phyloP scores from a whole-genome alignment of 1,139 yeast species.

The Taphrina wiesneri region DNA sequence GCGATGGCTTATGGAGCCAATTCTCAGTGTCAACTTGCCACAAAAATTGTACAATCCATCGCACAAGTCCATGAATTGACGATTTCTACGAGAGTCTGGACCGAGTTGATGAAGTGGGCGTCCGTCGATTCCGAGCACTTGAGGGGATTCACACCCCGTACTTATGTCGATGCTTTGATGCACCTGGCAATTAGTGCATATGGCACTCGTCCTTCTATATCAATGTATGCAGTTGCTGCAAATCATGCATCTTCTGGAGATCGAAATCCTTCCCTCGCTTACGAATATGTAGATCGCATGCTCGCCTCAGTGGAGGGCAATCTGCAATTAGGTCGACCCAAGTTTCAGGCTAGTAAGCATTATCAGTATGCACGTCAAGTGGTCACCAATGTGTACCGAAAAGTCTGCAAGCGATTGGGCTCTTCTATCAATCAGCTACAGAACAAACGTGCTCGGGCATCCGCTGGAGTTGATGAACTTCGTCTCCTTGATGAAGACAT shows the following conservation, averaged over 20 bases:
- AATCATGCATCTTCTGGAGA: background rate
- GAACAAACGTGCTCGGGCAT: background rate
- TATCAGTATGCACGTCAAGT: constrained; percentile 3
- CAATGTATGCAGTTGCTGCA: constrained; percentile 7
- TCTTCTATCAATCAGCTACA: background rate
- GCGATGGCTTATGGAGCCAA: constrained; percentile 16
- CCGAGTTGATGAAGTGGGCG: constrained; percentile 21
- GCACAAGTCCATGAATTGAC: background rate
- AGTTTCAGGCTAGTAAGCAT: background rate
- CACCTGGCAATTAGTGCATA: background rate
- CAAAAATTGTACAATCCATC: background rate
- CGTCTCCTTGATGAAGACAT: constrained; percentile 8
- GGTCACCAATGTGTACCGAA: background rate
- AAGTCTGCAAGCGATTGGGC: background rate
- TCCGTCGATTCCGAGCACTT: background rate
- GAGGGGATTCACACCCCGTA: constrained; percentile 10
- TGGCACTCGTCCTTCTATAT: background rate
- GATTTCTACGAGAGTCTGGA: constrained; percentile 9
- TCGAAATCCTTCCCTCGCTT: background rate
- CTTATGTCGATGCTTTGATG: background rate
- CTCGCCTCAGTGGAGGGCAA: background rate
- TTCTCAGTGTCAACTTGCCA: constrained; percentile 13
- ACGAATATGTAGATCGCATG: background rate
- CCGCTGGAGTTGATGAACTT: background rate
- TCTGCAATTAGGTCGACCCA: background rate